Evolutionary conservation across 1,284 basidiomycete species (phyloP), one percentile per base, ranked within the genome.

Genomic region (Microbotryomycetes sp.): DNA sequence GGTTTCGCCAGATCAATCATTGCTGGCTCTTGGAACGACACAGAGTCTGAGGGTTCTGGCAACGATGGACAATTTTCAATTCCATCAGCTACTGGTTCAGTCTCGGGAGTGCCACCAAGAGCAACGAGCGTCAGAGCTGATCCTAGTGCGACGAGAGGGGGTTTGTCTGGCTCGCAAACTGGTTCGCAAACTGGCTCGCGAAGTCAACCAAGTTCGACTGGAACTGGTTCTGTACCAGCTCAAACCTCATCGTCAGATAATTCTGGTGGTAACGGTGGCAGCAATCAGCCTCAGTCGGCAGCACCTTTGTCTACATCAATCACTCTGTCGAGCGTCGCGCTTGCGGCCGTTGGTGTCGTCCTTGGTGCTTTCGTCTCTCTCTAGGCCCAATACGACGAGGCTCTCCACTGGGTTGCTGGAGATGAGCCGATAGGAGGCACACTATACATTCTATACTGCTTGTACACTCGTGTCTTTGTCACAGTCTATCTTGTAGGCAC

Each of bases 11-110:
- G 25, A 6, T 47, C 36, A 3, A 29, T 51, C 29, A 59, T 59
- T 25, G 61, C 61, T 16, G 57, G 57, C 19, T 32, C 50, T 23
- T 62, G 56, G 56, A 45, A 50, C 52, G 5, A 31, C 53, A 19
- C 46, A 22, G 28, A 22, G 29, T 9, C 26, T 3, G 14, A 28
- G 3, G 26, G 14, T 22, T 28, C 4, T 4, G 23, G 3, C 25
- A 19, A 28, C 14, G 54, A n/a, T 26, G 30, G 45, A 23, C 46
- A 30, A 47, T 22, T 42, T 14, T 25, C 42, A 9, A 42, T 42
- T 42, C 36, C 36, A 19, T 12, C 36, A 19, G 36, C 36, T 9
- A 42, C 36, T 12, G 36, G 36, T 19, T 12, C 36, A 9, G 36
- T 42, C 36, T 12, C 12, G 9, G 36, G 36, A 12, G 36, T 42